These are phyloP conservation scores for Flaveria floridana DNA, from an alignment of 140 eudicot genomes.

Conservation along the genomic window DNA sequence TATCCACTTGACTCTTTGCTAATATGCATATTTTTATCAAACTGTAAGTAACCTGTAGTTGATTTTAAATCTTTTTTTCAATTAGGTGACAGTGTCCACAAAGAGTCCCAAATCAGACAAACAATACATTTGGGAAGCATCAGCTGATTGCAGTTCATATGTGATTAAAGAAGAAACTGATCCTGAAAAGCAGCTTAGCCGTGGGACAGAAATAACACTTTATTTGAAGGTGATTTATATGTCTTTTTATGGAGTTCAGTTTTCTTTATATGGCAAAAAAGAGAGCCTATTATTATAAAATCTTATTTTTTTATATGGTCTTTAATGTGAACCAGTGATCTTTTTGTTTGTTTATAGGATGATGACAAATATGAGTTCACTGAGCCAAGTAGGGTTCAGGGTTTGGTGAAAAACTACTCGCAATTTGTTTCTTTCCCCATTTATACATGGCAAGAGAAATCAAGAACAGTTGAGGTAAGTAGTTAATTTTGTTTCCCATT, in stretches of 20 bases:
- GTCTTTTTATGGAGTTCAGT: background rate
- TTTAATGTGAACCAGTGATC: background rate
- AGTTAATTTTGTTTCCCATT: background rate
- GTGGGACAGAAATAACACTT: conserved; percentile 94
- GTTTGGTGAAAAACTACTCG: conserved; percentile 87
- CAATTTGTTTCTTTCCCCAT: conserved; percentile 95
- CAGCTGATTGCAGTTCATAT: conserved; percentile 76
- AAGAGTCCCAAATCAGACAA: conserved; percentile 86
- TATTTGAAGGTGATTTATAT: conserved; percentile 61
- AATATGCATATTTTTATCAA: background rate
- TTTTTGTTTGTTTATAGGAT: conserved; percentile 42
- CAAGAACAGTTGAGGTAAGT: conserved; percentile 83
- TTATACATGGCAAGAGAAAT: conserved; percentile 95
- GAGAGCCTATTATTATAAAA: too few relatives aligned
- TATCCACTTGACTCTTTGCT: background rate
- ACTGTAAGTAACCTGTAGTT: background rate
- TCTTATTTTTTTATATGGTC: background rate
- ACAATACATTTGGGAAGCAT: conserved; percentile 86
- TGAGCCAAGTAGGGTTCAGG: conserved; percentile 69
- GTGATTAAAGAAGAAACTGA: conserved; percentile 77
- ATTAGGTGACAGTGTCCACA: conserved; percentile 78
- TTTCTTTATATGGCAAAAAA: background rate
- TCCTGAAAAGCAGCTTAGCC: conserved; percentile 60
- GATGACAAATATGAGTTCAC: conserved; percentile 96
- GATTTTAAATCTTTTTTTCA: conserved; percentile 5